Base-by-base conservation (phyloP, 345 rosid species). In the Boechera divaricarpa region DNA sequence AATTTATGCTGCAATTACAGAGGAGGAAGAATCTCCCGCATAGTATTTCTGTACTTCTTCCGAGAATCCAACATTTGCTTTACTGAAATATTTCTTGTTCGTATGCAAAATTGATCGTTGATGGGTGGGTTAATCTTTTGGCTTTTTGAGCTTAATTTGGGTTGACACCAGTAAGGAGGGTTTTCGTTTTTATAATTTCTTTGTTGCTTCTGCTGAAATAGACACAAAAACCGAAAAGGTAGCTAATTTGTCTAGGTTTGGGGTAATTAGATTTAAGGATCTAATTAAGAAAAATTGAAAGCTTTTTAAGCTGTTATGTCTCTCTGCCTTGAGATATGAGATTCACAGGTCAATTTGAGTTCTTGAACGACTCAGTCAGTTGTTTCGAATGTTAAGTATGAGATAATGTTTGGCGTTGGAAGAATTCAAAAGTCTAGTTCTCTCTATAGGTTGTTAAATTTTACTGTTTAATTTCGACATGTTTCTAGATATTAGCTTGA, bases 261-360 rank as follows among this genome's bases (percentile, higher is more conserved):
- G 52, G n/a, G 52, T 48, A 26, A 26, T 61, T 16, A 21, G 33
- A 53, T 31, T 49, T 38, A 38, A 52, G 54, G 54, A 63, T 63
- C 42, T 21, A 21, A 1, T 21, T 21, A 21, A 5, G 6, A 63
- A 44, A 29, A 44, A 31, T 41, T 42, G 65, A 55, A 55, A 65
- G n/a, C 63, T 41, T 63, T 42, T 10, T 21, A 12, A n/a, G 26
- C 47, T 73, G 15, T 55, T 63, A 21, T 13, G 58, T 35, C 39
- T 66, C 48, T 55, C 57, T 74, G 52, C 36, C 60, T 62, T 62
- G n/a, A 36, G 29, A 49, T 48, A 12, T 72, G 59, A 60, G 16
- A 47, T 12, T 71, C 38, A 60, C 59, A 35, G 3, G 18, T 38
- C 60, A 48, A 6, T 49, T 36, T 47, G 3, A 21, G 36, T 57